Base-by-base conservation (phyloP, 2,329 filamentous ascomycete species). In the Leptodontidium sp. region DNA sequence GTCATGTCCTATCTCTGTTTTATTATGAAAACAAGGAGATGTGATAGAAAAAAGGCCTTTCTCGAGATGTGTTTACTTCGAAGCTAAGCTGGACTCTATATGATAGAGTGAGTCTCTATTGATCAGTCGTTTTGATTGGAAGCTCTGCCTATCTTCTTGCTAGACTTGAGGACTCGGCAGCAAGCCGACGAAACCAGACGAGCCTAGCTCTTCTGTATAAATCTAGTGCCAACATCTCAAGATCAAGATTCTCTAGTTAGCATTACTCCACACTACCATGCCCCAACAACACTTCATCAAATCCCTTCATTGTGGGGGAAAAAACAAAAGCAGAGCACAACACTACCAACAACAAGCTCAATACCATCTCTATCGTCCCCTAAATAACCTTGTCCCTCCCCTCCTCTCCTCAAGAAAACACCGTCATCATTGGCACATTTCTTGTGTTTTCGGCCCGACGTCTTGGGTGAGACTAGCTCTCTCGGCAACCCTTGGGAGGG, bases 371-470 rank as follows among this genome's bases (percentile, higher is more conserved):
- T 26, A 21, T 21, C 21, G 21, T 21, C 11, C n/a, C 24, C 32
- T 21, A 40, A 59, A 15, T 24, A 24, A 38, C 21, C 21, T 43
- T 24, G 12, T 40, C 17, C 29, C 35, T 24, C 5, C 5, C 26
- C 15, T 11, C 35, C 35, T 15, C 35, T 3, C 12, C 38, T 43
- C 35, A 43, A 24, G n/a, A 40, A 59, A 14, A 6, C 35, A 26
- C n/a, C 55, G n/a, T 26, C 55, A 59, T 26, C n/a, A 59, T 26
- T 58, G 53, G 53, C 53, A 58, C 32, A 58, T 11, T 24, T 21
- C 53, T 58, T 58, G 32, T 57, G 21, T 21, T 21, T n/a, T 40
- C n/a, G 32, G 35, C 17, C 8, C 4, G 12, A 21, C 11, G 9
- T 35, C 53, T 40, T 58, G 53, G 32, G 21, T 24, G 17, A 40